These are phyloP conservation scores for Mesembryanthemum crystallinum DNA, from an alignment of 148 eudicot species.

Conservation along the genomic window DNA sequence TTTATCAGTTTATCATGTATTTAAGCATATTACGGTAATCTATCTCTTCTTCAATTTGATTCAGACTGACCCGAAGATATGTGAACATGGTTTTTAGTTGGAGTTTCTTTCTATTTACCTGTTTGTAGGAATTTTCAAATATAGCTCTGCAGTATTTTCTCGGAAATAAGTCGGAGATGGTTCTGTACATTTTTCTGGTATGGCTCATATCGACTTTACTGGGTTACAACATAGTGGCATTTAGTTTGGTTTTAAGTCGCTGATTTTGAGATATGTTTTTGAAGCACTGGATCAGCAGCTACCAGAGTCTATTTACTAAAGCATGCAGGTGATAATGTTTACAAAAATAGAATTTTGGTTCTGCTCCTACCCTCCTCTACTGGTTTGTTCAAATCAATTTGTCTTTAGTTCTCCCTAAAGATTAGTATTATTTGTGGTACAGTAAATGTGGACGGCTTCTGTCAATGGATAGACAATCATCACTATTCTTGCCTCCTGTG, in stretches of 20 bases:
- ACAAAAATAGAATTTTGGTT: neutral
- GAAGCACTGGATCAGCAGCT: constrained; percentile 82
- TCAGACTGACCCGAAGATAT: neutral
- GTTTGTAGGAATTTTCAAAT: constrained; percentile 73
- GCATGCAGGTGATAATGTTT: constrained; percentile 59
- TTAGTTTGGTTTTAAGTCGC: constrained; percentile 1
- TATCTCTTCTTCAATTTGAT: neutral
- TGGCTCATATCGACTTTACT: neutral
- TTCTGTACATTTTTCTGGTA: constrained; percentile 68
- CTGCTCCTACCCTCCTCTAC: neutral
- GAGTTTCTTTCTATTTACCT: neutral
- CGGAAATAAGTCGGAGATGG: constrained; percentile 51
- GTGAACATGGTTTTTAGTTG: neutral
- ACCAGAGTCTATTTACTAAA: constrained; percentile 59
- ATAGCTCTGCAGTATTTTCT: constrained; percentile 79
- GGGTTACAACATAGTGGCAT: neutral
- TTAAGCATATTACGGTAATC: constrained; percentile 69
- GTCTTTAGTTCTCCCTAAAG: neutral
- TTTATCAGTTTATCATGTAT: constrained; percentile 62
- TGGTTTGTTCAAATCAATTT: neutral
- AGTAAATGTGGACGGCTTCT: constrained; percentile 79
- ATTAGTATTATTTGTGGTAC: constrained; percentile 28
- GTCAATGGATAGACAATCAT: constrained; percentile 74
- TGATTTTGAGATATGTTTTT: constrained; percentile 27
- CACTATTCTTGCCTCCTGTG: constrained; percentile 70